A percentile compares a stretch with the other conserved stretches of the same genome.
These are phyloP conservation scores for Fusarium graminum DNA, from an alignment of 2,329 filamentous ascomycete species.

Conservation along the genomic window DNA sequence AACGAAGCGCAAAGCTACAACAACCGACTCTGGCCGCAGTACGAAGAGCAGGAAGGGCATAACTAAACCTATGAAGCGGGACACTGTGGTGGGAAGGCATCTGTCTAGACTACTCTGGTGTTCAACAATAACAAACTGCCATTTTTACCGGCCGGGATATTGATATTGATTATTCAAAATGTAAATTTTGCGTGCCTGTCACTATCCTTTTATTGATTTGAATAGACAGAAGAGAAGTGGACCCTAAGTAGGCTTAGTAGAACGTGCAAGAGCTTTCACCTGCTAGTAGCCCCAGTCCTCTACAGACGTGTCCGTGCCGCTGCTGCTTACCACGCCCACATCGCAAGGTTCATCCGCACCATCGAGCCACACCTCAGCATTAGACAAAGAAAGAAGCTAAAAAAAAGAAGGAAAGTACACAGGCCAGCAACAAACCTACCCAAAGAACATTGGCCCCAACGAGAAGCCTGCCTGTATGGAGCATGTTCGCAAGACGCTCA, in stretches of 20 bases:
- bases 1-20: too few relatives aligned
- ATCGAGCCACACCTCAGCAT: constrained; percentile 34
- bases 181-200: not conserved
- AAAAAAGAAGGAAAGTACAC: constrained; percentile 32
- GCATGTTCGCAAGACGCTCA: constrained; percentile 23
- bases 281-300: constrained; percentile 22
- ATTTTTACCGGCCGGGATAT: not conserved
- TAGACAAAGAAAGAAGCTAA: constrained; percentile 32
- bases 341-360: constrained; percentile 33
- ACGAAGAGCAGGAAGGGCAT: too few relatives aligned
- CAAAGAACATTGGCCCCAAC: constrained; percentile 5
- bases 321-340: constrained; percentile 28
- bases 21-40: too few relatives aligned
- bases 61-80: too few relatives aligned
- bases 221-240: not conserved
- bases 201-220: not conserved
- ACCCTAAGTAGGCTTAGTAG: constrained; percentile 15
- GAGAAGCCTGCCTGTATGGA: constrained; percentile 19
- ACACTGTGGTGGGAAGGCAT: too few relatives aligned
- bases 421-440: constrained; percentile 23
- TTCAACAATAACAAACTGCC: not conserved
- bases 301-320: constrained; percentile 24
- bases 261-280: constrained; percentile 35
- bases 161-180: not conserved
- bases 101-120: too few relatives aligned